Conservation (phyloP, 2,329 filamentous ascomycete species). For the Pseudogymnoascus sp. region DNA sequence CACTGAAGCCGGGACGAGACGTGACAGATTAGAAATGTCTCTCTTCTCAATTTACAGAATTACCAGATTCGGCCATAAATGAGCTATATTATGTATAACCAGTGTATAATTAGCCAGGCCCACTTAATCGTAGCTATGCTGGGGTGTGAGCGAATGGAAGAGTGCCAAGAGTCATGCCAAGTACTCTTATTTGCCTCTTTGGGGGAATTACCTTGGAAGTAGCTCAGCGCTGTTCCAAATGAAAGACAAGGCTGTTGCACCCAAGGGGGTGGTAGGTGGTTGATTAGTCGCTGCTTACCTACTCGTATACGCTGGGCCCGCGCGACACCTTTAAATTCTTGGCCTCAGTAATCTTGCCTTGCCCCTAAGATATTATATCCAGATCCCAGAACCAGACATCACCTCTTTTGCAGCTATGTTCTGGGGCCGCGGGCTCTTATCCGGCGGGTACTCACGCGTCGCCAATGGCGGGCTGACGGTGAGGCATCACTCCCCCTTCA, state of each 20-base stretch:
- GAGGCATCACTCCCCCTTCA: neutral
- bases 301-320: neutral
- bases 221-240: neutral
- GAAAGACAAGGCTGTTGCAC: neutral
- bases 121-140: neutral
- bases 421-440: constrained; percentile 3
- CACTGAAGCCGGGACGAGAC: neutral
- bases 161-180: neutral
- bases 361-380: neutral
- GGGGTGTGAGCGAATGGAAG: neutral
- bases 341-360: neutral
- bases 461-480: neutral
- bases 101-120: neutral
- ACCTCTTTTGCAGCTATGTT: neutral
- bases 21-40: neutral
- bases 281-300: neutral
- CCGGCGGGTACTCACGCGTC: constrained; percentile 2
- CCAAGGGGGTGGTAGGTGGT: neutral
- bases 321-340: neutral
- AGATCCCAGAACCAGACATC: constrained; percentile 2
- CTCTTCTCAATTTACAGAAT: neutral
- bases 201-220: neutral
- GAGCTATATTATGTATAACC: neutral
- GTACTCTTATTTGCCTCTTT: neutral
- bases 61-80: neutral